phyloP scores from a whole-genome alignment of 2,329 filamentous ascomycete genomes.

The Trichophyton rubrum region DNA sequence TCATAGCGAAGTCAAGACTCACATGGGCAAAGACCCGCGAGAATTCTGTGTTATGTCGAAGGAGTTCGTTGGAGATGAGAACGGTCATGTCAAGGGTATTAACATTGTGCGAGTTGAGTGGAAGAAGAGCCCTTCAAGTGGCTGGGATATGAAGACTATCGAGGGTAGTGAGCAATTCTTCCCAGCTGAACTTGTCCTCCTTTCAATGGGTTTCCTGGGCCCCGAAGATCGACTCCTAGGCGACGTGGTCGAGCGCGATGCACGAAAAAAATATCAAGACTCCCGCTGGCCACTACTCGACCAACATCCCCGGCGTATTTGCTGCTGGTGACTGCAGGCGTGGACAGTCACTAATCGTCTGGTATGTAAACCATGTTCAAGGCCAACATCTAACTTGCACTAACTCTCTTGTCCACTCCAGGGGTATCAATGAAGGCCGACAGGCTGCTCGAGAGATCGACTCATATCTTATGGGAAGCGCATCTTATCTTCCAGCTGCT shows the following conservation, averaged over 20 bases:
- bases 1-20: conserved; percentile 87
- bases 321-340: conserved; percentile 90
- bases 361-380: conserved; percentile 44
- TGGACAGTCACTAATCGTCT: conserved; percentile 91
- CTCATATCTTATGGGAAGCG: conserved; percentile 62
- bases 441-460: conserved; percentile 88
- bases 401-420: conserved; percentile 21
- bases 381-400: neutral
- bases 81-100: conserved; percentile 83
- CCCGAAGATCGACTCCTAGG: conserved; percentile 81
- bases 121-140: conserved; percentile 77
- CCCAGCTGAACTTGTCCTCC: conserved; percentile 82
- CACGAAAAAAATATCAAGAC: conserved; percentile 97
- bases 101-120: conserved; percentile 92
- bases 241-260: conserved; percentile 80
- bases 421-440: conserved; percentile 94
- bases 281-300: conserved; percentile 70
- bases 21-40: conserved; percentile 89
- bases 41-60: conserved; percentile 98
- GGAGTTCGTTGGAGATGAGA: conserved; percentile 84
- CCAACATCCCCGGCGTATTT: conserved; percentile 79
- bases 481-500: conserved; percentile 71
- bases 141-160: conserved; percentile 98
- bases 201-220: conserved; percentile 96
- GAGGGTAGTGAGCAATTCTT: conserved; percentile 92